A percentile compares a stretch with the other conserved stretches of the same genome.
Conservation (phyloP, 495 filamentous ascomycete species). For the Neurospora terricola region DNA sequence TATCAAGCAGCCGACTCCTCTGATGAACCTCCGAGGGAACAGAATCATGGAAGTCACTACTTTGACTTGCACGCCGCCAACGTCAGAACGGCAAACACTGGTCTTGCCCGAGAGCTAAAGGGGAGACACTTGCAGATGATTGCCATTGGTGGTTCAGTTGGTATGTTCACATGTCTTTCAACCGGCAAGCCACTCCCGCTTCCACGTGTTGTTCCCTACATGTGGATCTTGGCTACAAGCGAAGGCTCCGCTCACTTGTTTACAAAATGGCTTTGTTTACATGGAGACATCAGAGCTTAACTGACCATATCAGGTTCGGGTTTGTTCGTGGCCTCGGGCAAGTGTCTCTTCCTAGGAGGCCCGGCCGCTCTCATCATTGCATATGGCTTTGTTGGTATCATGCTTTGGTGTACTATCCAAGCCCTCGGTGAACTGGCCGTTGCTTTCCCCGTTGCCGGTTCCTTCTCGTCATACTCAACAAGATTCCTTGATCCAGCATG, state of each 20-base stretch:
- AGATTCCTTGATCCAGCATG: slow-evolving; percentile 89
- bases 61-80: slow-evolving; percentile 72
- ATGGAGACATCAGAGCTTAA: neutral
- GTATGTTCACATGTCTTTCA: slow-evolving; percentile 34
- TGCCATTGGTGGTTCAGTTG: slow-evolving; percentile 90
- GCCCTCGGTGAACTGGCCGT: slow-evolving; percentile 90
- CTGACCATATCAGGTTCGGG: slow-evolving; percentile 54
- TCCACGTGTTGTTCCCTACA: neutral
- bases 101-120: slow-evolving; percentile 67
- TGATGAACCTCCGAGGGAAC: neutral
- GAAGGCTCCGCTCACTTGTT: too few species aligned
- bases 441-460: slow-evolving; percentile 81
- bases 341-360: slow-evolving; percentile 66
- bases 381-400: slow-evolving; percentile 72
- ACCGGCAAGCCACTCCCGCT: neutral
- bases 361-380: slow-evolving; percentile 78
- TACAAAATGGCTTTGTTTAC: neutral
- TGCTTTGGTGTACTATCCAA: slow-evolving; percentile 89
- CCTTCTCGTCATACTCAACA: slow-evolving; percentile 86
- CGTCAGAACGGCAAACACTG: slow-evolving; percentile 62
- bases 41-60: slow-evolving; percentile 35
- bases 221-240: neutral
- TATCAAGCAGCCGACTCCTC: neutral
- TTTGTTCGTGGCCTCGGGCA: slow-evolving; percentile 81
- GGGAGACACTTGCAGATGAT: slow-evolving; percentile 92